These are phyloP conservation scores for Pholiota microspora DNA, from an alignment of 768 basidiomycete genomes.

Conservation along the genomic window DNA sequence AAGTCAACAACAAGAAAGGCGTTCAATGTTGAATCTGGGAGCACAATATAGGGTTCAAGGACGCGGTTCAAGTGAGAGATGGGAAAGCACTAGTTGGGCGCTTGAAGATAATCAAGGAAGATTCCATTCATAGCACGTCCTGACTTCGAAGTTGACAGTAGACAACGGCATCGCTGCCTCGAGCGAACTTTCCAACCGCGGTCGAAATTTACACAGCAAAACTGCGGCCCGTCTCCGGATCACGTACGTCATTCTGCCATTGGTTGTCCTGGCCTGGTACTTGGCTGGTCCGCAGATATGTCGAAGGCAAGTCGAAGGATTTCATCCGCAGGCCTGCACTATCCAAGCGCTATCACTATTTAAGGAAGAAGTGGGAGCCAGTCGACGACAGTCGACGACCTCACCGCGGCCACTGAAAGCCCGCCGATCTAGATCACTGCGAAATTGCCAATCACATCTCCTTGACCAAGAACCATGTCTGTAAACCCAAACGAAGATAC, in stretches of 20 bases:
- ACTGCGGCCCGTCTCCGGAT: not conserved
- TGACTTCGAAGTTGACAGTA: not conserved
- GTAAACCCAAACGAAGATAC: constrained; percentile 90
- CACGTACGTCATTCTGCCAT: not conserved
- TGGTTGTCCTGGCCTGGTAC: not conserved
- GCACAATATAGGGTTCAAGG: not conserved
- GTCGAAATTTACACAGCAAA: not conserved
- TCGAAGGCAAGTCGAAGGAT: not conserved
- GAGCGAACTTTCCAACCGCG: not conserved
- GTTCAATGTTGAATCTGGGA: not conserved
- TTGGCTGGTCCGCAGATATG: not conserved
- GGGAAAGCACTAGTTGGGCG: not conserved
- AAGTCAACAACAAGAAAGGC: not conserved
- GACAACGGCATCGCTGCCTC: not conserved
- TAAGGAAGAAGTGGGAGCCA: no score
- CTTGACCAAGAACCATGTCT: constrained; percentile 42
- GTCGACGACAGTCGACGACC: no score
- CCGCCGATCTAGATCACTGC: not conserved
- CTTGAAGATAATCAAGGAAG: constrained; percentile 3
- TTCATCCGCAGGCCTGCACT: not conserved
- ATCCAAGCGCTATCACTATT: no score
- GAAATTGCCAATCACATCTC: constrained; percentile 5
- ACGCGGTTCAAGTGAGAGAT: not conserved
- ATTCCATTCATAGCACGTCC: constrained; percentile 1
- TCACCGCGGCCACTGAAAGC: not conserved